Evolutionary conservation across 2,329 filamentous ascomycete species (phyloP), one percentile per base, ranked within the genome.

Genomic region (Microsporum audouinii): DNA sequence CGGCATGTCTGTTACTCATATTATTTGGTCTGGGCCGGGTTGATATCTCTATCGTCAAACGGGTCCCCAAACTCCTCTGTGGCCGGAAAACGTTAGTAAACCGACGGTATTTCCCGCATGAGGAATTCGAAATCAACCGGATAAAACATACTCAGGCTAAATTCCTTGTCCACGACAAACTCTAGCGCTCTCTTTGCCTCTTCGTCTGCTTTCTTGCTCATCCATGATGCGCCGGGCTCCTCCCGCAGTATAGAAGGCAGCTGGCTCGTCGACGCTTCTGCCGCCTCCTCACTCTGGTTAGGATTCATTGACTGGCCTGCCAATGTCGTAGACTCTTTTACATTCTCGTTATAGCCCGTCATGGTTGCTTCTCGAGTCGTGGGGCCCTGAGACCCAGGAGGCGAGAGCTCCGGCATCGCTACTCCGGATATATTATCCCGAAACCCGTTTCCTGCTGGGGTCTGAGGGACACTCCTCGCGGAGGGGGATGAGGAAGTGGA

Each of bases 151-250:
- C 78, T 67, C 63, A 78, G 67, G 67, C 71, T 79, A 65, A 80
- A 82, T 49, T 81, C 77, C 66, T 75, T 76, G 68, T 85, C 80
- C 57, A 82, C 67, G 55, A 85, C 65, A 63, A 67, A 68, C 33
- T 79, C 77, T 74, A 76, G 75, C 17, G 78, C 79, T 31, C 79
- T 73, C 49, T 77, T 72, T 65, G 76, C 79, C 60, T 85, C 83
- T 62, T 84, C 82, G 63, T 78, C 70, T 3, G 80, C 79, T 67
- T 82, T 83, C 70, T 80, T 82, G 63, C 76, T 82, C 65, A 76
- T 76, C 81, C 81, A 85, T 6, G 73, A 72, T 53, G 77, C 78
- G 2, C 81, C 78, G 5, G 80, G 79, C 63, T 74, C 71, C 66
- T 65, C 67, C 69, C 33, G 59, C 66, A 69, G 12, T 12, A 64